Conservation (phyloP, 148 eudicot genomes). For the Vaccinium corymbosum region DNA sequence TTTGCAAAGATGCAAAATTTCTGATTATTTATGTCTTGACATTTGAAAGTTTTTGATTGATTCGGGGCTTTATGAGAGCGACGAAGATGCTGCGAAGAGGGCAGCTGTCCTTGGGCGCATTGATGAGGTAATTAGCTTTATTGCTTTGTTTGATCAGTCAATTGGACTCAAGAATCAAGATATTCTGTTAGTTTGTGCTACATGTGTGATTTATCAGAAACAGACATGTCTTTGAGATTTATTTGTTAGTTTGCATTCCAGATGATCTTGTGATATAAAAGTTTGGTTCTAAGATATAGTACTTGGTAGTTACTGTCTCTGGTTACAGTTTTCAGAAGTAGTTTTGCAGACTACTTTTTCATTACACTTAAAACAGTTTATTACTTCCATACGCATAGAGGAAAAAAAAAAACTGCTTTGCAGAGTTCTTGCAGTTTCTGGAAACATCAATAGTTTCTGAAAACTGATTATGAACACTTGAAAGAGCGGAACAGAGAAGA, state of each 20-base stretch:
- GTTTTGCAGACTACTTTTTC: neutral
- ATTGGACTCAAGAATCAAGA: neutral
- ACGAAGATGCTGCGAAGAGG: constrained; percentile 49
- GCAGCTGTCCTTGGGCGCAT: constrained; percentile 53
- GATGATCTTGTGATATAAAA: neutral
- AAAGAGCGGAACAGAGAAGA: neutral
- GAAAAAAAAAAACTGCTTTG: neutral
- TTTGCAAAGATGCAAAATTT: neutral
- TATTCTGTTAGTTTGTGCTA: neutral
- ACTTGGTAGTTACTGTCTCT: neutral
- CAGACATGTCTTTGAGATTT: neutral
- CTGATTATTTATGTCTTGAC: neutral
- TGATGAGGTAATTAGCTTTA: constrained; percentile 41
- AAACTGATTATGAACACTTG: neutral
- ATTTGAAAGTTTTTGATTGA: constrained; percentile 42
- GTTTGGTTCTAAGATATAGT: neutral
- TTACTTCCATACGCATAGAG: neutral
- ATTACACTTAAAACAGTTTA: neutral
- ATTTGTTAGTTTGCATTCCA: neutral
- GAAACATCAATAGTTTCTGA: neutral
- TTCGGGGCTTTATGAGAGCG: constrained; percentile 56
- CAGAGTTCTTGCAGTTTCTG: neutral
- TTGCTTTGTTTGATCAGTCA: neutral
- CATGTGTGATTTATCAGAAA: neutral
- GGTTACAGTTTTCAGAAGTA: neutral